phyloP scores from a whole-genome alignment of 179 eudicot genomes.

The Silene coronaria region DNA sequence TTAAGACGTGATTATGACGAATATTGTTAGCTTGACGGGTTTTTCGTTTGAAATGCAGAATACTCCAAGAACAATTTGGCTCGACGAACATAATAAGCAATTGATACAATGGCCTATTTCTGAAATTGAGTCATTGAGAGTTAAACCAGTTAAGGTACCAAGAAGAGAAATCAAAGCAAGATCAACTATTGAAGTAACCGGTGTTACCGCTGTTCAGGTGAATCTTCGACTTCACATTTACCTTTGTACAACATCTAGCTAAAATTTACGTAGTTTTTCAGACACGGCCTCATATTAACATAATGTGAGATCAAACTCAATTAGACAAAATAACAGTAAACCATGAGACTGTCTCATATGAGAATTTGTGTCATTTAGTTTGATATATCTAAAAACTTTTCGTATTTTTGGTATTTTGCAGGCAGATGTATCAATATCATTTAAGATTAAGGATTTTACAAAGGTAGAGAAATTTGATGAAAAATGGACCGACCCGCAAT shows the following conservation, averaged over 20 bases:
- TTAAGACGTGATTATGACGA: neutral
- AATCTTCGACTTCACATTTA: neutral
- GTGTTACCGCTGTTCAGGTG: constrained; percentile 51
- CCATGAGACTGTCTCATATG: no score
- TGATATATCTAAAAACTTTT: no score
- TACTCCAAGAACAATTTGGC: constrained; percentile 23
- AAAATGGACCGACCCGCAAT: constrained; percentile 45
- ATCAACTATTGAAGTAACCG: constrained; percentile 35
- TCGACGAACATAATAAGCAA: constrained; percentile 16
- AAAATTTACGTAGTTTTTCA: no score
- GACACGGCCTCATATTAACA: no score
- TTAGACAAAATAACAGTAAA: no score
- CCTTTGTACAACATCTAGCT: neutral
- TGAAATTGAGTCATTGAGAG: constrained; percentile 44
- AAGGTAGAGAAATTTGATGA: constrained; percentile 38
- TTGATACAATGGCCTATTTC: constrained; percentile 47
- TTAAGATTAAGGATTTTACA: constrained; percentile 24
- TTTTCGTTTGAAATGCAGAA: constrained; percentile 12
- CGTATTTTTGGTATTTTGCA: constrained; percentile 6
- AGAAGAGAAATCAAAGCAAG: constrained; percentile 31
- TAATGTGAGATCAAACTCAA: no score
- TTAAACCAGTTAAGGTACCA: constrained; percentile 24
- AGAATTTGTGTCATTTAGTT: no score
- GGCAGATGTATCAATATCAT: constrained; percentile 58
- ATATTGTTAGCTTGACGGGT: neutral